Percentiles rank a stretch among this genome's conserved stretches.
Evolutionary conservation across 495 filamentous ascomycete species (phyloP).

Genomic region (Parachaetomium inaequale): DNA sequence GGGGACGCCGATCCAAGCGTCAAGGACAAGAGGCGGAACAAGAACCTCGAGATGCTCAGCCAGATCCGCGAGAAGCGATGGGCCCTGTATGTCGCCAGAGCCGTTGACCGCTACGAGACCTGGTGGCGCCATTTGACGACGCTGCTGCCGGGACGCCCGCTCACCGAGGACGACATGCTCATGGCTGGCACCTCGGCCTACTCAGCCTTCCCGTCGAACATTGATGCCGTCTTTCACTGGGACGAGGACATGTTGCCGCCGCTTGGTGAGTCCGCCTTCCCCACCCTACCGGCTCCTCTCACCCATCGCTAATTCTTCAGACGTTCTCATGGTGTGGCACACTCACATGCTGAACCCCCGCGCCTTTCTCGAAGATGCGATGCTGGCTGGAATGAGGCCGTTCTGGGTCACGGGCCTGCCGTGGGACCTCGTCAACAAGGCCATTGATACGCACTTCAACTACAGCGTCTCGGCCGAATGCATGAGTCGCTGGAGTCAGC

Average conservation of each 20-base stretch:
- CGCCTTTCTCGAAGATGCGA: slow-evolving; percentile 72
- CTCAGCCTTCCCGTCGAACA: slow-evolving; percentile 20
- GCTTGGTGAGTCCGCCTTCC: slow-evolving; percentile 36
- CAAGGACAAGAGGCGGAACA: slow-evolving; percentile 24
- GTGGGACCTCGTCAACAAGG: slow-evolving; percentile 60
- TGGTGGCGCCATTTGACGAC: slow-evolving; percentile 56
- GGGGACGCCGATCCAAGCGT: slow-evolving; percentile 1
- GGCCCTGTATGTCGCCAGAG: slow-evolving; percentile 69
- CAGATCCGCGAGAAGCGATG: slow-evolving; percentile 73
- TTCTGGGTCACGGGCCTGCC: slow-evolving; percentile 69
- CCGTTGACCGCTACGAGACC: slow-evolving; percentile 65
- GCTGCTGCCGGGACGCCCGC: slow-evolving; percentile 27
- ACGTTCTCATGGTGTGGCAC: slow-evolving; percentile 91
- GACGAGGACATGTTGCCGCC: slow-evolving; percentile 38
- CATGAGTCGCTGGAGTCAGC: slow-evolving; percentile 44
- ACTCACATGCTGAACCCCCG: slow-evolving; percentile 80
- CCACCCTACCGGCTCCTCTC: background rate
- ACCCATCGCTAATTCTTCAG: slow-evolving; percentile 38
- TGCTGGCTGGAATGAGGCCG: slow-evolving; percentile 55
- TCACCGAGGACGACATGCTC: slow-evolving; percentile 37
- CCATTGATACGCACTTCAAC: slow-evolving; percentile 63
- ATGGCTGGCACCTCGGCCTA: slow-evolving; percentile 20
- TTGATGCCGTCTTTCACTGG: slow-evolving; percentile 23
- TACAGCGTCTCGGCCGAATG: slow-evolving; percentile 54
- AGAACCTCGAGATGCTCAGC: slow-evolving; percentile 39